A percentile compares a stretch with the other conserved stretches of the same genome.
phyloP scores from a whole-genome alignment of 2,329 filamentous ascomycete species.

The Xylariales sp. region DNA sequence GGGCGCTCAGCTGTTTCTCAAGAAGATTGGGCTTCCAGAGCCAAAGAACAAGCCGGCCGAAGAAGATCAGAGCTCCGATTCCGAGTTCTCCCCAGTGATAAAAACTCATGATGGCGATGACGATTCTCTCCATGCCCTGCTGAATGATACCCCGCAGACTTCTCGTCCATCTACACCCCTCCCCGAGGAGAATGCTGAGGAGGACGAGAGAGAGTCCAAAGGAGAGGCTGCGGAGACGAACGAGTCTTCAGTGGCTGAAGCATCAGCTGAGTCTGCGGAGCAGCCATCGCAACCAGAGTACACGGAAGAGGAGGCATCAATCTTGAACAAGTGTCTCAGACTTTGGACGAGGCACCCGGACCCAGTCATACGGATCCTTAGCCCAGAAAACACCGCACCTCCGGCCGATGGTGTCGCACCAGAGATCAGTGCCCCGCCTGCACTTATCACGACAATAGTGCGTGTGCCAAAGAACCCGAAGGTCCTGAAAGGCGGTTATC shows the following conservation, averaged over 20 bases:
- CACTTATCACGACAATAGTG: slow-evolving; percentile 71
- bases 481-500: slow-evolving; percentile 80
- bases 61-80: slow-evolving; percentile 31
- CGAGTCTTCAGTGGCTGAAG: not conserved
- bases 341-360: slow-evolving; percentile 63
- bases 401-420: slow-evolving; percentile 57
- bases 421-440: slow-evolving; percentile 48
- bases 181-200: slow-evolving; percentile 13
- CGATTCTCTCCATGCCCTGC: slow-evolving; percentile 52
- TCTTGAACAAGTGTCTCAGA: slow-evolving; percentile 53
- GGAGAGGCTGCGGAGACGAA: slow-evolving; percentile 13
- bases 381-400: slow-evolving; percentile 61
- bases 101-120: slow-evolving; percentile 35
- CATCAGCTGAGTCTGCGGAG: slow-evolving; percentile 8
- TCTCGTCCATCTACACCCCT: slow-evolving; percentile 35
- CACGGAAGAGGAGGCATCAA: slow-evolving; percentile 37
- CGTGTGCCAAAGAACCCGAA: slow-evolving; percentile 75
- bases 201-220: slow-evolving; percentile 17
- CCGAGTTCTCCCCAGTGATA: slow-evolving; percentile 23
- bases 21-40: slow-evolving; percentile 49
- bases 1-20: slow-evolving; percentile 63
- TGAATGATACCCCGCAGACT: slow-evolving; percentile 52
- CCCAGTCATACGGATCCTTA: slow-evolving; percentile 50
- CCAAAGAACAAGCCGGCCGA: slow-evolving; percentile 26
- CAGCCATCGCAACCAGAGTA: slow-evolving; percentile 33